These are phyloP conservation scores for Seminavis robusta DNA, from an alignment of 108 stramenopile genomes.

Conservation along the genomic window DNA sequence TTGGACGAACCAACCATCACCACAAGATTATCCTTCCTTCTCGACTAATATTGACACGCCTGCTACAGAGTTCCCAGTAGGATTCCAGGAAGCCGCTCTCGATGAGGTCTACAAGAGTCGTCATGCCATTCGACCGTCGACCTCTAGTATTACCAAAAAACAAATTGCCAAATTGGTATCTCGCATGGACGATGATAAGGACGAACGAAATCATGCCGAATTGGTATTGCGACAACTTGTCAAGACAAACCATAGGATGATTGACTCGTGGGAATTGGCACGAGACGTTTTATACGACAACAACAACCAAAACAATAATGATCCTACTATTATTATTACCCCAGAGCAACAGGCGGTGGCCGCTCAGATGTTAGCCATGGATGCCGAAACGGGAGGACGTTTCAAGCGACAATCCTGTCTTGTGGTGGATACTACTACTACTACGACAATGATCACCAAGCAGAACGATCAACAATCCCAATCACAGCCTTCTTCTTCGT, in stretches of 20 bases:
- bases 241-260: no score
- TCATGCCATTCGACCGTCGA: not conserved
- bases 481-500: not conserved
- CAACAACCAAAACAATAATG: not conserved
- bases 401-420: constrained; percentile 75
- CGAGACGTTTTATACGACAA: not conserved
- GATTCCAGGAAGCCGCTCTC: constrained; percentile 1
- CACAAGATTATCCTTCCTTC: constrained; percentile 13
- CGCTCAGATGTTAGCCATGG: constrained; percentile 41
- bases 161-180: not conserved
- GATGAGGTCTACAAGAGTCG: not conserved
- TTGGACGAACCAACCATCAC: constrained; percentile 39
- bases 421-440: constrained; percentile 22
- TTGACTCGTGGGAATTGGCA: not conserved
- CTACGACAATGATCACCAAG: not conserved
- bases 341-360: constrained; percentile 32
- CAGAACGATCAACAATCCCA: not conserved
- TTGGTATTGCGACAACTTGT: not conserved
- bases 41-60: not conserved
- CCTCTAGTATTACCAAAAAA: not conserved
- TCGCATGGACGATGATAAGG: not conserved
- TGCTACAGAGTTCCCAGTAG: constrained; percentile 15
- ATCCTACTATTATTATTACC: not conserved
- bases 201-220: not conserved
- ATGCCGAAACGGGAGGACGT: constrained; percentile 59